phyloP scores from a whole-genome alignment of 768 basidiomycete genomes.

The Boletus pseudopeckii region DNA sequence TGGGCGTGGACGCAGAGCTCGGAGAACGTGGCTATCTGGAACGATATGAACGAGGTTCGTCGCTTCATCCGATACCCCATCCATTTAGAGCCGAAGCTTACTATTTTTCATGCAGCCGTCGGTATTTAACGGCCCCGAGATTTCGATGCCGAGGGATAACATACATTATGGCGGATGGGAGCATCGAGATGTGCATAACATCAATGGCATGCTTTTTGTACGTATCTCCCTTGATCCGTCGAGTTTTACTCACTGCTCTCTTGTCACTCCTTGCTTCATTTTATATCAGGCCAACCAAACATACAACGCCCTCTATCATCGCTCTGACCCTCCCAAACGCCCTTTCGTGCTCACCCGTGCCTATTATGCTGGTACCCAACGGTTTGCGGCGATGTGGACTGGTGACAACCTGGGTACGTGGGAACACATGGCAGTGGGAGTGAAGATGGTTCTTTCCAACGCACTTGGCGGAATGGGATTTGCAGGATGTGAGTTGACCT shows the following conservation, averaged over 20 bases:
- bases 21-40: constrained; percentile 89
- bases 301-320: constrained; percentile 69
- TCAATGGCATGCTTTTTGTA: constrained; percentile 94
- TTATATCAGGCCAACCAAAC: constrained; percentile 73
- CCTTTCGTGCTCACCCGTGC: constrained; percentile 96
- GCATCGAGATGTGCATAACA: constrained; percentile 94
- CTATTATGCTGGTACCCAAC: constrained; percentile 94
- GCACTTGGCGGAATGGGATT: constrained; percentile 90
- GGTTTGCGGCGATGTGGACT: constrained; percentile 98
- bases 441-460: constrained; percentile 90
- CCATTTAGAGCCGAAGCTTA: not conserved
- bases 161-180: constrained; percentile 96
- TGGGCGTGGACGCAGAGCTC: constrained; percentile 83
- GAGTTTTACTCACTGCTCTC: not conserved
- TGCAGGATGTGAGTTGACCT: constrained; percentile 67
- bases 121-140: constrained; percentile 99
- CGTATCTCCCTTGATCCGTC: constrained; percentile 22
- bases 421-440: constrained; percentile 93
- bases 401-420: constrained; percentile 97
- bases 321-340: constrained; percentile 71
- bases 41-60: constrained; percentile 97
- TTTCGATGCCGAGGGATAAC: constrained; percentile 71
- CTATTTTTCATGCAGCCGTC: constrained; percentile 60
- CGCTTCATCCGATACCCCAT: not conserved
- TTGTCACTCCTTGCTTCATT: not conserved